A percentile compares a stretch with the other conserved stretches of the same genome.
phyloP scores from a whole-genome alignment of 306 rosid species.

The Mimosa bimucronata region DNA sequence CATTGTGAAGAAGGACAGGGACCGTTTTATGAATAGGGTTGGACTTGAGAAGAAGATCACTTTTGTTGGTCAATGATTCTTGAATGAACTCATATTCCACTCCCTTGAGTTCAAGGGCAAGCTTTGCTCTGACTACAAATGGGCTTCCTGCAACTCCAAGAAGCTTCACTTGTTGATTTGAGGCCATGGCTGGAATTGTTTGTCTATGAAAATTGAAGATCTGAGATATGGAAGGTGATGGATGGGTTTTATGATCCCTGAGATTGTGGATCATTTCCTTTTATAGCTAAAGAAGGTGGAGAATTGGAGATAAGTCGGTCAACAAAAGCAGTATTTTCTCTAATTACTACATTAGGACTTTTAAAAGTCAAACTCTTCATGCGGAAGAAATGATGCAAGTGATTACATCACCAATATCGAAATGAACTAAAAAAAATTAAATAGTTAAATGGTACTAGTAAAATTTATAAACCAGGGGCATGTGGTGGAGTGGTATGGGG shows the following conservation, averaged over 20 bases:
- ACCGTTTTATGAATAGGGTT: conserved; percentile 53
- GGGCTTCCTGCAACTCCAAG: conserved; percentile 49
- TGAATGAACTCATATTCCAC: conserved; percentile 37
- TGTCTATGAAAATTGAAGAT: background rate
- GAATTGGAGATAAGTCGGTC: too few relatives aligned
- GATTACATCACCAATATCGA: too few relatives aligned
- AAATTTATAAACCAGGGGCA: too few relatives aligned
- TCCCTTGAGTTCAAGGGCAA: conserved; percentile 50
- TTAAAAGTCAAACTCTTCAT: too few relatives aligned
- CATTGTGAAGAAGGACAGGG: conserved; percentile 48
- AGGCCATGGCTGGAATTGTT: background rate
- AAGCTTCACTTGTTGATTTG: conserved; percentile 35
- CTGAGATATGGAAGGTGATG: background rate
- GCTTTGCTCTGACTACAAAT: conserved; percentile 40
- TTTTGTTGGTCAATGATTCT: conserved; percentile 42
- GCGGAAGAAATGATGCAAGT: too few relatives aligned
- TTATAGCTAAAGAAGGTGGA: too few relatives aligned
- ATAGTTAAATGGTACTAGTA: too few relatives aligned
- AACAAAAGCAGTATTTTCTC: too few relatives aligned
- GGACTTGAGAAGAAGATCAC: conserved; percentile 41
- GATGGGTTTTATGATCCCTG: background rate
- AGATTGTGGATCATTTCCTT: background rate
- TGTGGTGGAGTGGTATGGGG: too few relatives aligned
- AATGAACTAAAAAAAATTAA: too few relatives aligned
- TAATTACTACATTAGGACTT: too few relatives aligned